Evolutionary conservation across 345 rosid species (phyloP).

Genomic region (Physaria fendleri): DNA sequence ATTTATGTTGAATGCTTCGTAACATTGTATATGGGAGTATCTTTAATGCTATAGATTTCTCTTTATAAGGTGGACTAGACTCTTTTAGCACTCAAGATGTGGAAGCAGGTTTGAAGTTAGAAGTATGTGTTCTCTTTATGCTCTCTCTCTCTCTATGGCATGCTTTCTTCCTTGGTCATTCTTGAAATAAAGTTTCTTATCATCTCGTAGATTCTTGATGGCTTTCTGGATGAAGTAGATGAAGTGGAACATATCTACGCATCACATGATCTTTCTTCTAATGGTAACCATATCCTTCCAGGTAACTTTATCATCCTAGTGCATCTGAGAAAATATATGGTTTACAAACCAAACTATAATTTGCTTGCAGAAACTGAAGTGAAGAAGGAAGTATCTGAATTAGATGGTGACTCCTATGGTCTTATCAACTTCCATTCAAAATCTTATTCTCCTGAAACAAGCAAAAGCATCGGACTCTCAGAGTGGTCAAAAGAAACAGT

Average conservation of each 20-base stretch:
- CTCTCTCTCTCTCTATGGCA: neutral
- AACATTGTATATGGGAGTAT: neutral
- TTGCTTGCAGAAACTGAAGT: constrained; percentile 50
- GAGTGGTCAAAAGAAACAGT: constrained; percentile 42
- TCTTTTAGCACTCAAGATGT: constrained; percentile 33
- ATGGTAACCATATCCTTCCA: constrained; percentile 43
- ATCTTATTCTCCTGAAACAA: constrained; percentile 61
- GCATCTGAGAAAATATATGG: neutral
- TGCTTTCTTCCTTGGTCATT: neutral
- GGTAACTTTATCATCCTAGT: constrained; percentile 32
- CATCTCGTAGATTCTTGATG: constrained; percentile 64
- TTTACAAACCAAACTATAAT: neutral
- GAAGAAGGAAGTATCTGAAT: constrained; percentile 41
- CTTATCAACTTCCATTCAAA: constrained; percentile 44
- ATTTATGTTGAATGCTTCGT: constrained; percentile 5
- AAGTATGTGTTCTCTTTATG: constrained; percentile 44
- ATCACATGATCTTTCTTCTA: constrained; percentile 41
- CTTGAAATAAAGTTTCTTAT: constrained; percentile 11
- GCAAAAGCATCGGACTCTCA: constrained; percentile 44
- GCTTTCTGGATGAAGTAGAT: constrained; percentile 64
- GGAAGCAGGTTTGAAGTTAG: constrained; percentile 52
- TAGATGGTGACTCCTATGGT: constrained; percentile 29
- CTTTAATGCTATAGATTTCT: neutral
- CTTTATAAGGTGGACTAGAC: constrained; percentile 48
- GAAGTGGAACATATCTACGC: constrained; percentile 66